Evolutionary conservation across 1,284 basidiomycete species (phyloP).

Genomic region (Trametes pubescens): DNA sequence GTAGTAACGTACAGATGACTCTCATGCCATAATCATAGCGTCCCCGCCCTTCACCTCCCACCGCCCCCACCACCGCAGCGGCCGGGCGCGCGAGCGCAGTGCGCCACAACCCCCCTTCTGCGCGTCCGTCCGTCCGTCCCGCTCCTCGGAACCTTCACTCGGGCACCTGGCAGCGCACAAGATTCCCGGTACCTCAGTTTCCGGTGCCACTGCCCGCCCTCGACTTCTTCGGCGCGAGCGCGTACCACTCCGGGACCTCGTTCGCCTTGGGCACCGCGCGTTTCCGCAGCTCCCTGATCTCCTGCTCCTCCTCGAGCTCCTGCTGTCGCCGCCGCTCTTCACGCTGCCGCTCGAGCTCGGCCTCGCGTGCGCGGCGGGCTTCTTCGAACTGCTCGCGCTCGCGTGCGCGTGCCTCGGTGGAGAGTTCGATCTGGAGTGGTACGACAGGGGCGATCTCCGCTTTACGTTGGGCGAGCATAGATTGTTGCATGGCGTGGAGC

Average conservation of each 20-base stretch:
- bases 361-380: conserved; percentile 61
- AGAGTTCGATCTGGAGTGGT: conserved; percentile 55
- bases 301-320: conserved; percentile 63
- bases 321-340: conserved; percentile 52
- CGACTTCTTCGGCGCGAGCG: conserved; percentile 57
- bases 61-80: conserved; percentile 13
- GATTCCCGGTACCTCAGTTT: conserved; percentile 12
- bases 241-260: conserved; percentile 79
- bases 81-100: conserved; percentile 16
- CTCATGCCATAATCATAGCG: conserved; percentile 27
- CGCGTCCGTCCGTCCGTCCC: conserved; percentile 8
- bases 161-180: not conserved
- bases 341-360: conserved; percentile 52
- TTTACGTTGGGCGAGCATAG: conserved; percentile 50
- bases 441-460: conserved; percentile 56
- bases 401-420: conserved; percentile 61
- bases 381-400: conserved; percentile 72
- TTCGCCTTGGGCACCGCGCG: conserved; percentile 72
- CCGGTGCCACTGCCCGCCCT: conserved; percentile 31
- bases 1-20: conserved; percentile 30
- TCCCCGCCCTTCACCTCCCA: conserved; percentile 13
- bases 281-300: conserved; percentile 64
- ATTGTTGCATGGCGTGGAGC: conserved; percentile 59
- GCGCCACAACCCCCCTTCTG: conserved; percentile 25
- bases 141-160: conserved; percentile 14